A percentile compares a stretch with the other conserved stretches of the same genome.
Conservation (phyloP, 2,329 filamentous ascomycete genomes). For the Colletotrichum lentis region DNA sequence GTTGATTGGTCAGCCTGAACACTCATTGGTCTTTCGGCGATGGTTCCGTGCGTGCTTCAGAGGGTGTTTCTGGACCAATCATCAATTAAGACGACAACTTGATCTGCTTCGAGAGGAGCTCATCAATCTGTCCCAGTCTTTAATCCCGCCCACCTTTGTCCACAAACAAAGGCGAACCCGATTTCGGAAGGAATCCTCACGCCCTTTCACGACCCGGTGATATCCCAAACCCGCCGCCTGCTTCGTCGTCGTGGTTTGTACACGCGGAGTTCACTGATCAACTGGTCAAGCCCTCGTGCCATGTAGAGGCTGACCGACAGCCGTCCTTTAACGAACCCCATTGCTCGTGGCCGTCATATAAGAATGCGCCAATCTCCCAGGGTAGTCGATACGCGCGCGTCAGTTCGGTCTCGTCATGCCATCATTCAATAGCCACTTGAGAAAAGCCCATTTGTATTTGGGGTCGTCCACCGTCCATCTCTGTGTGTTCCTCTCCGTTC, state of each 20-base stretch:
- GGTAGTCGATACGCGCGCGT: neutral
- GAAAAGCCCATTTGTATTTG: slow-evolving; percentile 3
- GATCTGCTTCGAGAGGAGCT: too few relatives aligned
- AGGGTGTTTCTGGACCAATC: too few relatives aligned
- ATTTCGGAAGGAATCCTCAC: neutral
- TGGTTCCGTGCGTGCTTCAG: too few relatives aligned
- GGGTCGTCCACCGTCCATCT: neutral
- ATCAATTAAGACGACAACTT: too few relatives aligned
- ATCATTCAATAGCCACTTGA: slow-evolving; percentile 22
- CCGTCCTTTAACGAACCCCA: neutral
- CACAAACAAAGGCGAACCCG: neutral
- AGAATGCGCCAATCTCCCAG: neutral
- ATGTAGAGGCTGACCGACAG: neutral
- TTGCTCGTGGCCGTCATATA: neutral
- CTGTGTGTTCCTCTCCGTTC: slow-evolving; percentile 2
- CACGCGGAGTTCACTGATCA: neutral
- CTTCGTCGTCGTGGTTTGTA: neutral
- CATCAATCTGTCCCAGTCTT: too few relatives aligned
- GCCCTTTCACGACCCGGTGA: neutral
- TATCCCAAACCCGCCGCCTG: neutral
- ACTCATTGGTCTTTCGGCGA: too few relatives aligned
- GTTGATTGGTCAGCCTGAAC: too few relatives aligned
- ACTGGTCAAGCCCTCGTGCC: neutral
- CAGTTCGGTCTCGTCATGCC: slow-evolving; percentile 18
- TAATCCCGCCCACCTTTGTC: too few relatives aligned